A percentile compares a stretch with the other conserved stretches of the same genome.
Evolutionary conservation across 352 stramenopile genomes (phyloP).

Genomic region (Phytophthora pinifolia): DNA sequence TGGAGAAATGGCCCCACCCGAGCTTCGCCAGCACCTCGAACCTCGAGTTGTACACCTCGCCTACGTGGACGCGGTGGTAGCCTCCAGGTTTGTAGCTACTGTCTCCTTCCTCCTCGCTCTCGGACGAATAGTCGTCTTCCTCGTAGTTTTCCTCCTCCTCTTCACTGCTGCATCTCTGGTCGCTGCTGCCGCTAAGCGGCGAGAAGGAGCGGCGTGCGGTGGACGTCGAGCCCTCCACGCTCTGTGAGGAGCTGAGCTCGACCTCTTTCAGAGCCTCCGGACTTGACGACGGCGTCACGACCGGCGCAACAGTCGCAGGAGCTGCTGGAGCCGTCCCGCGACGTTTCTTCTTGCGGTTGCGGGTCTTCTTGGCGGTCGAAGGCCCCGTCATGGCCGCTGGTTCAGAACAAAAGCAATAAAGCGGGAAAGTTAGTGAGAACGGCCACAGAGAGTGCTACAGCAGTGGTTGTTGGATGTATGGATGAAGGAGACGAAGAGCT

Average conservation of each 20-base stretch:
- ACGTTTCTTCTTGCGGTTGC: slow-evolving; percentile 39
- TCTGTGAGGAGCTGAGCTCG: slow-evolving; percentile 18
- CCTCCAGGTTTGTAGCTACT: slow-evolving; percentile 96
- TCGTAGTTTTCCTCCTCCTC: slow-evolving; percentile 49
- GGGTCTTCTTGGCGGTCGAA: slow-evolving; percentile 26
- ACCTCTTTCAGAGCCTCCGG: slow-evolving; percentile 16
- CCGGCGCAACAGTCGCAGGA: slow-evolving; percentile 9
- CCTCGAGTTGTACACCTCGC: slow-evolving; percentile 91
- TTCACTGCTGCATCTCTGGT: slow-evolving; percentile 20
- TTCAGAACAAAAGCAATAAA: slow-evolving; percentile 11
- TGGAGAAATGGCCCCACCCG: slow-evolving; percentile 99
- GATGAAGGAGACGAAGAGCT: slow-evolving; percentile 7
- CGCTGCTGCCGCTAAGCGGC: slow-evolving; percentile 30
- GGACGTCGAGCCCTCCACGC: slow-evolving; percentile 30
- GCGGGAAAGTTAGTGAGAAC: not conserved
- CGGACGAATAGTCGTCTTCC: slow-evolving; percentile 87
- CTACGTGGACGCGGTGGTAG: slow-evolving; percentile 96
- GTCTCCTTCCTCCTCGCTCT: slow-evolving; percentile 91
- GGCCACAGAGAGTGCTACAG: not conserved
- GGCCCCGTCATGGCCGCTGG: slow-evolving; percentile 18
- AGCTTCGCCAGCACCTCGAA: slow-evolving; percentile 99
- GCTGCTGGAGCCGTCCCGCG: slow-evolving; percentile 8
- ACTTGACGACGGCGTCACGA: slow-evolving; percentile 20
- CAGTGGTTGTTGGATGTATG: not conserved
- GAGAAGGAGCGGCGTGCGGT: slow-evolving; percentile 35